Evolutionary conservation across 1,284 basidiomycete species (phyloP).

Genomic region (Naganishia liquefaciens): DNA sequence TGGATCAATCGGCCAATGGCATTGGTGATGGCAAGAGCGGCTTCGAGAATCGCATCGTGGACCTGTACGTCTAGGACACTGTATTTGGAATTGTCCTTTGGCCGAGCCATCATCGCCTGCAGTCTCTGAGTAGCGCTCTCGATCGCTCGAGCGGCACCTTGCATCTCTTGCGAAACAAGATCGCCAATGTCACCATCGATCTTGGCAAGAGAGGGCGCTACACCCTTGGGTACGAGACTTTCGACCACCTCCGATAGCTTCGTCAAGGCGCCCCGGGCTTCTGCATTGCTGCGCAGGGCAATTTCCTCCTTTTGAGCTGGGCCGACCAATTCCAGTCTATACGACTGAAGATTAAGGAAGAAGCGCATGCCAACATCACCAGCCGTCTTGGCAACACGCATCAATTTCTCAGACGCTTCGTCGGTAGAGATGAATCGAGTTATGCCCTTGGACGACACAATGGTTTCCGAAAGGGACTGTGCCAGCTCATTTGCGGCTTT

Average conservation of each 20-base stretch:
- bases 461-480: slow-evolving; percentile 85
- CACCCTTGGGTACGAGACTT: slow-evolving; percentile 79
- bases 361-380: slow-evolving; percentile 87
- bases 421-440: slow-evolving; percentile 88
- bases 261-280: slow-evolving; percentile 74
- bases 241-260: slow-evolving; percentile 88
- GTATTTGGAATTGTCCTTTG: slow-evolving; percentile 78
- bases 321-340: slow-evolving; percentile 74
- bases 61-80: slow-evolving; percentile 91
- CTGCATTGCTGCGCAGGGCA: slow-evolving; percentile 84
- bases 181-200: slow-evolving; percentile 93
- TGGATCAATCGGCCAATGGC: slow-evolving; percentile 93
- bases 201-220: slow-evolving; percentile 68
- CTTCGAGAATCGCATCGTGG: slow-evolving; percentile 93
- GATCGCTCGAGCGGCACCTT: slow-evolving; percentile 87
- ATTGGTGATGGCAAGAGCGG: slow-evolving; percentile 90
- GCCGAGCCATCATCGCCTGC: slow-evolving; percentile 84
- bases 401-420: slow-evolving; percentile 85
- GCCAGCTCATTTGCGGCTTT: slow-evolving; percentile 96
- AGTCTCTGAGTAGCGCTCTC: slow-evolving; percentile 87
- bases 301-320: slow-evolving; percentile 78
- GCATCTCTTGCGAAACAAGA: slow-evolving; percentile 96
- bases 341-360: slow-evolving; percentile 95
- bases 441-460: slow-evolving; percentile 92
- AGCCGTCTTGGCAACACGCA: slow-evolving; percentile 77